These are phyloP conservation scores for Elymus sibiricus DNA, from an alignment of 176 grass and related monocot genomes.

Conservation along the genomic window DNA sequence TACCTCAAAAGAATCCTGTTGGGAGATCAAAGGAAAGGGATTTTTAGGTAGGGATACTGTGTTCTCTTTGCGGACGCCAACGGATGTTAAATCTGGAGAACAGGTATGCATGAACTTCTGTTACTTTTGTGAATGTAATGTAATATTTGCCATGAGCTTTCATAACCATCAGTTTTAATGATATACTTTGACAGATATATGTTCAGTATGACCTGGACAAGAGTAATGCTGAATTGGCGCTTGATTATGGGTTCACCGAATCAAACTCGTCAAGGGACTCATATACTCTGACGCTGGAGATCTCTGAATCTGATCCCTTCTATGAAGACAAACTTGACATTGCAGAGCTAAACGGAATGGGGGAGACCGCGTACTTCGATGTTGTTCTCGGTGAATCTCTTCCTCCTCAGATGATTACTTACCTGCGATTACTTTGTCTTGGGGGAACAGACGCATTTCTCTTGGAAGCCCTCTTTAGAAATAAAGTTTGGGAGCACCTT, in stretches of 20 bases:
- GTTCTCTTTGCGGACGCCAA: conserved; percentile 73
- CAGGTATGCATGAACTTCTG: conserved; percentile 45
- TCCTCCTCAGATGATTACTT: conserved; percentile 73
- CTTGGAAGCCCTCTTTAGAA: conserved; percentile 90
- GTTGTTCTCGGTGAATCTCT: conserved; percentile 55
- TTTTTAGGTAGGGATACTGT: conserved; percentile 65
- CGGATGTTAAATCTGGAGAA: conserved; percentile 63
- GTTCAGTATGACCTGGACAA: conserved; percentile 82
- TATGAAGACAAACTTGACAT: conserved; percentile 92
- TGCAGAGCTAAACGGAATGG: conserved; percentile 80
- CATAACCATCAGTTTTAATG: background rate
- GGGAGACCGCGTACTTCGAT: conserved; percentile 85
- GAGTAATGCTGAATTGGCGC: conserved; percentile 88
- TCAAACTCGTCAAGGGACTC: conserved; percentile 58
- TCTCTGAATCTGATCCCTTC: conserved; percentile 85
- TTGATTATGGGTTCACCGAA: conserved; percentile 86
- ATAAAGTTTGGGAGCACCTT: conserved; percentile 84
- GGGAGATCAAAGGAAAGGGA: conserved; percentile 94
- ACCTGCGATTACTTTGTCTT: conserved; percentile 78
- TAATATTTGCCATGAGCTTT: background rate
- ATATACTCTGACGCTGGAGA: conserved; percentile 86
- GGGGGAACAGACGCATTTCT: conserved; percentile 94
- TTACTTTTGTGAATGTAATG: background rate
- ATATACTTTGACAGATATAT: conserved; percentile 57
- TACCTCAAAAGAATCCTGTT: conserved; percentile 64